Evolutionary conservation across 345 rosid species (phyloP), one percentile per base, ranked within the genome.

Genomic region (Euphorbia lathyris): DNA sequence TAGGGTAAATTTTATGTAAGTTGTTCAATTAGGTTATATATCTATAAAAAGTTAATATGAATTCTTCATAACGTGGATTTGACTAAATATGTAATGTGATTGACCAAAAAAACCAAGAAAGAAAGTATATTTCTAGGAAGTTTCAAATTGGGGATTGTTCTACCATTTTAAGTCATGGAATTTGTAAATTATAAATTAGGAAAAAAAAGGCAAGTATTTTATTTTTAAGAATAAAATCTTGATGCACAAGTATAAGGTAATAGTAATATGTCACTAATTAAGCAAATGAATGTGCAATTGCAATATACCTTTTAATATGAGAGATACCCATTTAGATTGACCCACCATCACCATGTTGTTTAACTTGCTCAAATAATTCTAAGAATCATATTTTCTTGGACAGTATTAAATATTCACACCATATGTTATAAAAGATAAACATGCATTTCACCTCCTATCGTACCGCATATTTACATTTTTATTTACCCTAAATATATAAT

Each of bases 61-160:
- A 29, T 59, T 45, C 58, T 19, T 22, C 3, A 59, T 20, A 17
- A 72, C 42, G 50, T 65, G 69, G 9, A 40, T 16, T 70, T 63
- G 69, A 72, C 69, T 19, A 38, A 12, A 25, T 9, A 22, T 22
- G 9, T 29, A 6, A 29, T 20, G 65, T n/a, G 30, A 27, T 27
- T 20, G 45, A 59, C 25, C 22, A 45, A 59, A 7, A 13, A 13
- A 45, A 45, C n/a, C 7, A 19, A 10, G 19, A 68, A 30, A 20
- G 5, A 3, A 34, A 14, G 48, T 48, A 47, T 47, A 59, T 27
- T 77, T 71, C 66, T 26, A 14, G 71, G 79, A 72, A 77, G 47
- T 11, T 72, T 72, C 79, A 8, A 63, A 3, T 14, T 47, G 70
- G 14, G 67, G 75, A 65, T 75, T 73, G 66, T 75, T 34, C 77